Evolutionary conservation across 495 filamentous ascomycete genomes (phyloP).

Genomic region (Penicillium lividum): DNA sequence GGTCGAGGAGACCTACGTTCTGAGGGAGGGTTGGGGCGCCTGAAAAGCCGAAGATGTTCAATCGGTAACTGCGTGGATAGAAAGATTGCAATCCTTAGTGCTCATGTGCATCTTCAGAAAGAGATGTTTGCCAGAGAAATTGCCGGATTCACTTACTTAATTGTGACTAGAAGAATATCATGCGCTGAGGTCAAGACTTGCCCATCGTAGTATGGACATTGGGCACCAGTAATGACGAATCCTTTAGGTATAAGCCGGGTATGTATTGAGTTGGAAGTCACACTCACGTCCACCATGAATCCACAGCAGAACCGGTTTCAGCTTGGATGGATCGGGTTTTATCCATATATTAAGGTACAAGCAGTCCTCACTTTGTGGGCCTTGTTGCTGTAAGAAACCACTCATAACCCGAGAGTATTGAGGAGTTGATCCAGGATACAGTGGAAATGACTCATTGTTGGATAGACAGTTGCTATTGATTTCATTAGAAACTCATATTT

Average conservation of each 20-base stretch:
- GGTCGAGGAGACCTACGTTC: conserved; percentile 47
- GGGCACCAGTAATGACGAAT: conserved; percentile 31
- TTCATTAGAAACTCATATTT: neutral
- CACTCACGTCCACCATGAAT: conserved; percentile 42
- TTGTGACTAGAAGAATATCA: conserved; percentile 46
- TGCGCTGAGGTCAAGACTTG: conserved; percentile 35
- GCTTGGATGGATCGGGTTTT: conserved; percentile 17
- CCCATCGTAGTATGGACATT: conserved; percentile 45
- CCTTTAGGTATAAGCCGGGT: conserved; percentile 12
- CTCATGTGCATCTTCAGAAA: too few relatives aligned
- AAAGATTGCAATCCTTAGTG: neutral
- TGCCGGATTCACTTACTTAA: conserved; percentile 28
- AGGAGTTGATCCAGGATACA: conserved; percentile 32
- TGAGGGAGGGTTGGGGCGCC: conserved; percentile 35
- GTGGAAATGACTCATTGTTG: neutral
- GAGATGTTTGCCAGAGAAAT: too few relatives aligned
- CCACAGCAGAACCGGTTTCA: conserved; percentile 32
- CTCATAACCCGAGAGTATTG: conserved; percentile 29
- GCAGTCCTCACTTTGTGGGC: conserved; percentile 45
- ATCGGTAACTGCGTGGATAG: conserved; percentile 37
- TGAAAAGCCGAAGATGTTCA: conserved; percentile 54
- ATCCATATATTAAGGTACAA: conserved; percentile 51
- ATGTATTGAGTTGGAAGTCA: neutral
- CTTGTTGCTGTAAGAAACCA: conserved; percentile 24
- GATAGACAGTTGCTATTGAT: conserved; percentile 11